A percentile compares a stretch with the other conserved stretches of the same genome.
phyloP scores from a whole-genome alignment of 805 yeast genomes.

The Suhomyces emberorum region DNA sequence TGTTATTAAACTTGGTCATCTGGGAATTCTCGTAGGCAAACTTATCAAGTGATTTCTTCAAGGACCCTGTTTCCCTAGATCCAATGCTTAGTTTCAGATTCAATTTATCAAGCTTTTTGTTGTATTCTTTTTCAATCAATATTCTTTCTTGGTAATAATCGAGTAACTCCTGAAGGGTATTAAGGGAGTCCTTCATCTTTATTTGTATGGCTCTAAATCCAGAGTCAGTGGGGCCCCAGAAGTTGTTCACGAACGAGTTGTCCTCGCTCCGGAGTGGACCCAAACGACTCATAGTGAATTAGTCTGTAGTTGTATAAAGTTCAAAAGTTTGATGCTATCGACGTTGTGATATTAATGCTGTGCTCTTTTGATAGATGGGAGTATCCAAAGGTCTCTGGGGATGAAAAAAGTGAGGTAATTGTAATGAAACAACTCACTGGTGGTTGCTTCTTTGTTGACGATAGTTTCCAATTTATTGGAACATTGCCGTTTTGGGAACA shows the following conservation, averaged over 20 bases:
- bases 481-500: neutral
- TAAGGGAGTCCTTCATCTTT: constrained; percentile 57
- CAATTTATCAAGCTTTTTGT: constrained; percentile 50
- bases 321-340: neutral
- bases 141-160: constrained; percentile 41
- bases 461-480: neutral
- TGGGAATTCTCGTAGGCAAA: constrained; percentile 57
- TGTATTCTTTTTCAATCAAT: constrained; percentile 71
- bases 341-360: too few relatives aligned
- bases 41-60: constrained; percentile 57
- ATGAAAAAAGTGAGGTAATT: neutral
- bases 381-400: too few relatives aligned
- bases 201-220: constrained; percentile 56
- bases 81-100: constrained; percentile 49
- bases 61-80: constrained; percentile 54
- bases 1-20: constrained; percentile 54
- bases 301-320: too few relatives aligned
- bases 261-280: constrained; percentile 7
- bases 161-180: constrained; percentile 43
- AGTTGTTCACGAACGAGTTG: constrained; percentile 40
- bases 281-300: constrained; percentile 3
- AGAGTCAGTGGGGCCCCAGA: constrained; percentile 65
- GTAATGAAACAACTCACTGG: neutral
- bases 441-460: neutral
- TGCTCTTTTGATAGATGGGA: too few relatives aligned